Evolutionary conservation across 768 basidiomycete species (phyloP).

Genomic region (Boletus reticulatus): DNA sequence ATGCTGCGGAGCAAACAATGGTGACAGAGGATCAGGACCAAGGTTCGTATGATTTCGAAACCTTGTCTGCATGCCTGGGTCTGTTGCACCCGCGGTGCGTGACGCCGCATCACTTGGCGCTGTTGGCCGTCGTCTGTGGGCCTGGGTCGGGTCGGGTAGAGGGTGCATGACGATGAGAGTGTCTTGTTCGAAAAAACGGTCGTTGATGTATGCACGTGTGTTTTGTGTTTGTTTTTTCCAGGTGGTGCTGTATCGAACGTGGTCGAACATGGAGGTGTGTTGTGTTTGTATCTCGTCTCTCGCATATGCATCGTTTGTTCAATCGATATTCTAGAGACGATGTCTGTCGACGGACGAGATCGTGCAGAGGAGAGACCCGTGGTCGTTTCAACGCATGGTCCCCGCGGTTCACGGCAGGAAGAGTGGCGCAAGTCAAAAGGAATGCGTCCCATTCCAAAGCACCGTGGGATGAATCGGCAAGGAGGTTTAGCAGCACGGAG

Average conservation of each 20-base stretch:
- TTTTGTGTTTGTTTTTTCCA: slow-evolving; percentile 1
- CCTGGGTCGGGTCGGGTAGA: background rate
- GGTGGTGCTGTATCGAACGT: slow-evolving; percentile 17
- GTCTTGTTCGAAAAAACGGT: background rate
- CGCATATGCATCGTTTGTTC: background rate
- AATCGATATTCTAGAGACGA: slow-evolving; percentile 37
- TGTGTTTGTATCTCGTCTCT: background rate
- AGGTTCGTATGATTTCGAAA: slow-evolving; percentile 57
- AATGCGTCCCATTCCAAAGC: slow-evolving; percentile 47
- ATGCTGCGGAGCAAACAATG: slow-evolving; percentile 28
- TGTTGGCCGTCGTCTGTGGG: slow-evolving; percentile 6
- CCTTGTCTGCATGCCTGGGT: slow-evolving; percentile 44
- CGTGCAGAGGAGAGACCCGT: slow-evolving; percentile 28
- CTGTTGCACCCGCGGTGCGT: slow-evolving; percentile 53
- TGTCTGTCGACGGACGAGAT: slow-evolving; percentile 48
- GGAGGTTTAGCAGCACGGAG: slow-evolving; percentile 57
- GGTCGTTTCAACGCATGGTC: slow-evolving; percentile 78
- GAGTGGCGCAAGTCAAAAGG: slow-evolving; percentile 85
- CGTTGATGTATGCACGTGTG: slow-evolving; percentile 15
- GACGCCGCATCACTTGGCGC: slow-evolving; percentile 37
- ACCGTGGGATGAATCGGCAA: slow-evolving; percentile 64
- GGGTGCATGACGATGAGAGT: background rate
- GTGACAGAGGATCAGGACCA: slow-evolving; percentile 27
- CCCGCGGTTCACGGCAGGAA: slow-evolving; percentile 72
- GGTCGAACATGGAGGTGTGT: slow-evolving; percentile 23